Conservation (phyloP, 1,284 basidiomycete genomes). For the Kwoniella shivajii region DNA sequence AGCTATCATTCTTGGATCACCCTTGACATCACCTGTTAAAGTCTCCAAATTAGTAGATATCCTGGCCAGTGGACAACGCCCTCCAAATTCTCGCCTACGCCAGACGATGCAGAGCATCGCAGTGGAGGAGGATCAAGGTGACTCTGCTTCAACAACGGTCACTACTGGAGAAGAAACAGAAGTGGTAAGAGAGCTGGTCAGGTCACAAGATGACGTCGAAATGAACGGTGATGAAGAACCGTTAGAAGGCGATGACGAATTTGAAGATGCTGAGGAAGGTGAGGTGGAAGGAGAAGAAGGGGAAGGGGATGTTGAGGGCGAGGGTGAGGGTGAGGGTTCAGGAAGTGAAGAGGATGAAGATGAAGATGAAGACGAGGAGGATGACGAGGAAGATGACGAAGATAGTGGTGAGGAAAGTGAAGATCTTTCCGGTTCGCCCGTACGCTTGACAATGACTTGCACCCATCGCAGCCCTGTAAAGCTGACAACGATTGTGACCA, state of each 20-base stretch:
- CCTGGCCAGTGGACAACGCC: neutral
- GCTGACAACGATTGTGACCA: neutral
- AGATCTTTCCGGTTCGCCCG: slow-evolving; percentile 26
- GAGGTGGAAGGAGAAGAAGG: slow-evolving; percentile 59
- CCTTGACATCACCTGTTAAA: slow-evolving; percentile 4
- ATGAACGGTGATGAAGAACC: slow-evolving; percentile 14
- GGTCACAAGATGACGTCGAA: slow-evolving; percentile 53
- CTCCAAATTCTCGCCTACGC: neutral
- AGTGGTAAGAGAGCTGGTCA: slow-evolving; percentile 57
- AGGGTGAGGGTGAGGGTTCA: slow-evolving; percentile 58
- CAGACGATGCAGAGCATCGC: neutral
- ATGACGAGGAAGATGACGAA: slow-evolving; percentile 26
- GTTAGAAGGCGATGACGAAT: slow-evolving; percentile 20
- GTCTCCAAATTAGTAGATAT: neutral
- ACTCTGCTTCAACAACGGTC: neutral
- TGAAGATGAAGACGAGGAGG: slow-evolving; percentile 49
- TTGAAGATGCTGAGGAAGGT: slow-evolving; percentile 17
- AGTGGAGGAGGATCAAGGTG: neutral
- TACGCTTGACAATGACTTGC: neutral
- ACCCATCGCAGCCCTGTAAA: neutral
- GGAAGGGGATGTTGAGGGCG: slow-evolving; percentile 70
- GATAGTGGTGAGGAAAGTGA: slow-evolving; percentile 30
- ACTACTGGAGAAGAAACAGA: slow-evolving; percentile 2
- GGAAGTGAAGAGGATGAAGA: slow-evolving; percentile 48
- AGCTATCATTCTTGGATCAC: slow-evolving; percentile 1